Evolutionary conservation across 441 rosid genomes (phyloP), one percentile per base, ranked within the genome.

Genomic region (Mallotus repandus): DNA sequence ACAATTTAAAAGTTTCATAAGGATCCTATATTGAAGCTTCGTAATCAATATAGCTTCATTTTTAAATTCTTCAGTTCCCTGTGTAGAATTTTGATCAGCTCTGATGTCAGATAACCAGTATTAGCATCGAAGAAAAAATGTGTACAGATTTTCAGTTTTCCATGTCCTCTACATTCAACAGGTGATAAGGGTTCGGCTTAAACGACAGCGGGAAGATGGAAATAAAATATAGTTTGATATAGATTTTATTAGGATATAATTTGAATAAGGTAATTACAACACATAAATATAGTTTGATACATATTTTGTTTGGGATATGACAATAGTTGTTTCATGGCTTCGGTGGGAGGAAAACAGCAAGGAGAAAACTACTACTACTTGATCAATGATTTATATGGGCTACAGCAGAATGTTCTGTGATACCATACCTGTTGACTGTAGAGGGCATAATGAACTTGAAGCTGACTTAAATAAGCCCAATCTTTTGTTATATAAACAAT

Each of bases 11-110:
- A 87, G 84, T 85, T 22, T 25, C 0, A 88, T 90, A 25, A 91
- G 90, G 69, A 89, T 89, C 7, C 86, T 76, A 46, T 87, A 92
- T 63, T 88, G 97, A 68, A 91, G 83, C 63, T 88, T 89, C 0
- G 92, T 84, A 58, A 89, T 85, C 66, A 88, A 72, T n/a, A 59
- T 63, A 1, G 29, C 29, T 25, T 25, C 29, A 25, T 25, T 25
- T 78, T 83, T 86, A 67, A 91, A 86, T 71, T 89, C 91, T 66
- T 75, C 68, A 29, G 78, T 66, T 68, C 92, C 97, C 71, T 89
- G 92, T 2, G 84, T 80, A 0, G 93, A 88, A 54, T 61, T 63
- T 45, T 18, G n/a, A n/a, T n/a, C n/a, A n/a, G 46, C 46, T 43
- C 2, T 43, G 46, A 7, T 43, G 46, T 43, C 46, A 2, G 46